Conservation (phyloP, 2,329 filamentous ascomycete species). For the Colletotrichum navitas region DNA sequence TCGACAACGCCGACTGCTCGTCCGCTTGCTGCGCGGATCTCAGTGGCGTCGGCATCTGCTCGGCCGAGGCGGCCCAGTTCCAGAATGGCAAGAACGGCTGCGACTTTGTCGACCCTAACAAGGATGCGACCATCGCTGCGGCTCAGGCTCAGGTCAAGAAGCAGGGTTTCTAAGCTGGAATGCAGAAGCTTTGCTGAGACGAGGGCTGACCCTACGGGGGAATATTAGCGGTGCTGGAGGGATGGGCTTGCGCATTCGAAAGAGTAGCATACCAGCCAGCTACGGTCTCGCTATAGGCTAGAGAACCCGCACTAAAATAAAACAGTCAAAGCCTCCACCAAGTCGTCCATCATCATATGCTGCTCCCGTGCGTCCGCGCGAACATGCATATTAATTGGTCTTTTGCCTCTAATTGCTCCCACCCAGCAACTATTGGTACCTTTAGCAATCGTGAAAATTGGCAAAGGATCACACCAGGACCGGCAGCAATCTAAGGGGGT, state of each 20-base stretch:
- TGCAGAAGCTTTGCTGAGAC: slow-evolving; percentile 10
- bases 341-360: background rate
- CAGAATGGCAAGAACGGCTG: slow-evolving; percentile 51
- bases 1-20: slow-evolving; percentile 48
- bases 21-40: slow-evolving; percentile 48
- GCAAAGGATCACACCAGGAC: background rate
- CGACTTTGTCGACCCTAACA: slow-evolving; percentile 47
- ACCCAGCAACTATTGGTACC: background rate
- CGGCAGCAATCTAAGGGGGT: background rate
- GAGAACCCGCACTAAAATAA: background rate
- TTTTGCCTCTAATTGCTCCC: background rate
- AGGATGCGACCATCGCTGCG: slow-evolving; percentile 35
- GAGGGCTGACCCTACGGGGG: no score
- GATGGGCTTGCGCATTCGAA: background rate
- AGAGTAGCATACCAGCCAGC: background rate
- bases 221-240: no score
- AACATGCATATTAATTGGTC: background rate
- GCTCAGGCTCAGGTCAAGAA: slow-evolving; percentile 36
- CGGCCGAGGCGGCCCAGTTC: slow-evolving; percentile 47
- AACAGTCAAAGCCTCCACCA: background rate
- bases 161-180: slow-evolving; percentile 40
- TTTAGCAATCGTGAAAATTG: background rate
- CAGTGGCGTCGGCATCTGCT: slow-evolving; percentile 48
- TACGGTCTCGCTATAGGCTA: no score
- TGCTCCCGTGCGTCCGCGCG: background rate